A percentile compares a stretch with the other conserved stretches of the same genome.
These are phyloP conservation scores for Pilaira anomala DNA, from an alignment of 192 early-diverging fungal genomes.

Conservation along the genomic window DNA sequence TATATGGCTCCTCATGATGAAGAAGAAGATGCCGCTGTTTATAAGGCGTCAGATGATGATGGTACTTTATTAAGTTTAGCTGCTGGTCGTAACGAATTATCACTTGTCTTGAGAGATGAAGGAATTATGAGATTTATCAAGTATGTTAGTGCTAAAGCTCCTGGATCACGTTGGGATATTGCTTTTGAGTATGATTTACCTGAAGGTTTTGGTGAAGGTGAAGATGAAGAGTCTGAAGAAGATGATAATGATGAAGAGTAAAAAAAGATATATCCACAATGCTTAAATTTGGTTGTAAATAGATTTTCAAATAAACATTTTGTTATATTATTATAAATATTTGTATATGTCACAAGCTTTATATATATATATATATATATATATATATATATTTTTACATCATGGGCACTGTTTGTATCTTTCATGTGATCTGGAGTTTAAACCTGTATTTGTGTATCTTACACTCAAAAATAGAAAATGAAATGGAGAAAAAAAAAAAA, in stretches of 20 bases:
- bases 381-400: too few species aligned
- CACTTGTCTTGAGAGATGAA: slow-evolving; percentile 63
- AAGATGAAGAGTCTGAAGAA: slow-evolving; percentile 7
- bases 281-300: too few species aligned
- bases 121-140: slow-evolving; percentile 71
- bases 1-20: slow-evolving; percentile 63
- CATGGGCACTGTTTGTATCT: too few species aligned
- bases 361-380: too few species aligned
- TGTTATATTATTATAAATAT: too few species aligned
- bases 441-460: too few species aligned
- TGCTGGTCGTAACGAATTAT: slow-evolving; percentile 62
- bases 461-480: too few species aligned
- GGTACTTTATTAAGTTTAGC: slow-evolving; percentile 64
- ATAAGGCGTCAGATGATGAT: slow-evolving; percentile 52
- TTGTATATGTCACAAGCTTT: too few species aligned
- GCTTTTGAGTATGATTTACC: slow-evolving; percentile 56
- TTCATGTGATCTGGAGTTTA: too few species aligned
- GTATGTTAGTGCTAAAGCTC: slow-evolving; percentile 68
- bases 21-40: slow-evolving; percentile 65
- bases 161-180: slow-evolving; percentile 71
- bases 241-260: not conserved
- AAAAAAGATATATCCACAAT: too few species aligned
- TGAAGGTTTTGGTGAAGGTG: slow-evolving; percentile 31
- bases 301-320: too few species aligned
- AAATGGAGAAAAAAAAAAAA: too few species aligned